Evolutionary conservation across 2,329 filamentous ascomycete species (phyloP), one percentile per base, ranked within the genome.

Genomic region (Epichloe coenophiala): DNA sequence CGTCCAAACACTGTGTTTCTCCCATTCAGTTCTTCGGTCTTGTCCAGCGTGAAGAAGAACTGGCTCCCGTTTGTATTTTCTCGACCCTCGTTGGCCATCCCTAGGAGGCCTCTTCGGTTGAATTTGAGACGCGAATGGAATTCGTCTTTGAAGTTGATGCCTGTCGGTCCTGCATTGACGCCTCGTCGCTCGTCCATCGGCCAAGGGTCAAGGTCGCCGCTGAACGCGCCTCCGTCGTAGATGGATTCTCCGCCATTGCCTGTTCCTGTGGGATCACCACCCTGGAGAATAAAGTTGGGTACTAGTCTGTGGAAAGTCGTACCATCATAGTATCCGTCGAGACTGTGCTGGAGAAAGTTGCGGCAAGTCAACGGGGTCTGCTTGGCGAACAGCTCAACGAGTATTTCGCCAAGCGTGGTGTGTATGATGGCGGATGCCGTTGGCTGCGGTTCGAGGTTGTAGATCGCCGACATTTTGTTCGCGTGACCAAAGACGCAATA

Each of bases 1-100:
- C 93, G 77, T 17, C 93, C 93, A 71, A 98, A 97, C 65, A 97
- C 71, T 0, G 93, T 97, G 66, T 96, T 96, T 68, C 87, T 88
- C 48, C 84, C 86, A 58, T 85, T 88, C 61, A 98, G 66, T 71
- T 97, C 89, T 27, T 88, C 83, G 23, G 90, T 75, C 62, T 84
- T 89, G 55, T 81, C 89, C 49, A 98, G 70, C 0, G 93, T 97
- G 54, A 98, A 83, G 71, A 98, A 98, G 74, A 97, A 97, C 67
- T 98, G 93, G 65, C 88, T 95, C 36, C 88, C 87, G 69, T 97
- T 97, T 50, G 86, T 86, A 60, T 90, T 76, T 33, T 78, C 77
- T 48, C 70, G 71, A 44, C 89, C 84, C 54, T 86, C 84, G 66
- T 97, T 97, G 31, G 93, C 93, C 89, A 97, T 96, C n/a, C 87